phyloP scores from a whole-genome alignment of 352 stramenopile species.

The Globisporangium uncinulatum region DNA sequence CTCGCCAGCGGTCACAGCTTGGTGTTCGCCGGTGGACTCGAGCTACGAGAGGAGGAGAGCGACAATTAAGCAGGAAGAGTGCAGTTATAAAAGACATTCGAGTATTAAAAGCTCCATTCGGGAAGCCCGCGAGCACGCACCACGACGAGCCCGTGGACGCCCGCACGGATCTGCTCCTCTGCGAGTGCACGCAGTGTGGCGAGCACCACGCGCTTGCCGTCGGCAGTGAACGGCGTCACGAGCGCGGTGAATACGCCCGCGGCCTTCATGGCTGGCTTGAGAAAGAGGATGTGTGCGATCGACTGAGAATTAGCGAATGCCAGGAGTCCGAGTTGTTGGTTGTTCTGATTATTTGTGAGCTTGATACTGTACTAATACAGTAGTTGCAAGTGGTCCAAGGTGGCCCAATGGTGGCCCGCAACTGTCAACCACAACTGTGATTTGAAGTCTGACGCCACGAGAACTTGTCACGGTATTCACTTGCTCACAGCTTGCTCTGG shows the following conservation, averaged over 20 bases:
- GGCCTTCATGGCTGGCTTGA: slow-evolving; percentile 16
- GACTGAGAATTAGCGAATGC: too few species aligned
- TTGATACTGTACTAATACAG: too few species aligned
- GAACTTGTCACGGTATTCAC: too few species aligned
- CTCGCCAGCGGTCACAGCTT: slow-evolving; percentile 93
- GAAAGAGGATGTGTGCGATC: too few species aligned
- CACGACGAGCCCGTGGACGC: slow-evolving; percentile 95
- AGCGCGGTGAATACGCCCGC: slow-evolving; percentile 90
- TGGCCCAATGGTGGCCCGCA: too few species aligned
- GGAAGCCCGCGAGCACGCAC: slow-evolving; percentile 14
- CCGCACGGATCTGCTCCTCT: slow-evolving; percentile 89
- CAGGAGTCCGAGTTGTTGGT: too few species aligned
- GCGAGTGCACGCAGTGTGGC: slow-evolving; percentile 88
- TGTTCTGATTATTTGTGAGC: too few species aligned
- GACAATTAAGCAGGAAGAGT: neutral
- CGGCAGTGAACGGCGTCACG: slow-evolving; percentile 94
- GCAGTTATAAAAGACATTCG: neutral
- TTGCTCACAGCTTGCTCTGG: too few species aligned
- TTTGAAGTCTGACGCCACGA: too few species aligned
- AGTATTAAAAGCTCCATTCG: neutral
- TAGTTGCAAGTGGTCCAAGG: too few species aligned
- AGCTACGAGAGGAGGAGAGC: slow-evolving; percentile 34
- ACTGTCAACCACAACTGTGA: too few species aligned
- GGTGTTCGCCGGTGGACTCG: slow-evolving; percentile 97
- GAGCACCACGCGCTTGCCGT: slow-evolving; percentile 91